Evolutionary conservation across 2,329 filamentous ascomycete species (phyloP).

Genomic region (Parafenestella ontariensis): DNA sequence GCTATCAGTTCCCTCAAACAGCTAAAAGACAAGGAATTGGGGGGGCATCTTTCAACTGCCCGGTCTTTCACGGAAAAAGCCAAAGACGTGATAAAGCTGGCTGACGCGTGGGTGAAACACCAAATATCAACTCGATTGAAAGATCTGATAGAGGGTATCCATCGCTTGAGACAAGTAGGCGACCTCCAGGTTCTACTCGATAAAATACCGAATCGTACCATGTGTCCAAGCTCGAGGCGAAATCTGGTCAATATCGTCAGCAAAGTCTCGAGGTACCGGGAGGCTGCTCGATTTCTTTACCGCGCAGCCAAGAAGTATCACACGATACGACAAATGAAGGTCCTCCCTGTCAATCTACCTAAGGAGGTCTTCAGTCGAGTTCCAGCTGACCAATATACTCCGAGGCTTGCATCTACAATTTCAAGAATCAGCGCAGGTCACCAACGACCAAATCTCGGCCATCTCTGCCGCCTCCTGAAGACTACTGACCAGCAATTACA

Average conservation of each 20-base stretch:
- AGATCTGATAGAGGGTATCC: slow-evolving; percentile 13
- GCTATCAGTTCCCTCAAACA: slow-evolving; percentile 9
- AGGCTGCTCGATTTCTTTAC: slow-evolving; percentile 21
- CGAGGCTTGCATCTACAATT: slow-evolving; percentile 8
- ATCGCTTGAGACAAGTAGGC: slow-evolving; percentile 7
- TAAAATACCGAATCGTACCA: slow-evolving; percentile 15
- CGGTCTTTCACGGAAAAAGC: slow-evolving; percentile 11
- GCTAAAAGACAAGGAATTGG: background rate
- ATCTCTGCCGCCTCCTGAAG: slow-evolving; percentile 11
- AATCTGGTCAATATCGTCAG: slow-evolving; percentile 19
- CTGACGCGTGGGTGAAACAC: slow-evolving; percentile 18
- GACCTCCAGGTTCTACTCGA: slow-evolving; percentile 13
- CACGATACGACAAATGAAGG: slow-evolving; percentile 7
- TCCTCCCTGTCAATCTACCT: slow-evolving; percentile 12
- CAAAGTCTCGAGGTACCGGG: slow-evolving; percentile 25
- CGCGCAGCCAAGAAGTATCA: slow-evolving; percentile 12
- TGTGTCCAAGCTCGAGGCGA: slow-evolving; percentile 15
- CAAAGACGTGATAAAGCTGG: slow-evolving; percentile 16
- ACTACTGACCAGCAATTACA: background rate
- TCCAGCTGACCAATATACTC: slow-evolving; percentile 1
- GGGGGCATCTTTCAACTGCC: background rate
- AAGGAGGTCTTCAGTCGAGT: slow-evolving; percentile 5
- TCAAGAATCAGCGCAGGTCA: slow-evolving; percentile 2
- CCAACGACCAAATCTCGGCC: background rate
- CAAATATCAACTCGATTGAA: slow-evolving; percentile 9